Conservation (phyloP, 768 basidiomycete genomes). For the Amanita pallidorosea region DNA sequence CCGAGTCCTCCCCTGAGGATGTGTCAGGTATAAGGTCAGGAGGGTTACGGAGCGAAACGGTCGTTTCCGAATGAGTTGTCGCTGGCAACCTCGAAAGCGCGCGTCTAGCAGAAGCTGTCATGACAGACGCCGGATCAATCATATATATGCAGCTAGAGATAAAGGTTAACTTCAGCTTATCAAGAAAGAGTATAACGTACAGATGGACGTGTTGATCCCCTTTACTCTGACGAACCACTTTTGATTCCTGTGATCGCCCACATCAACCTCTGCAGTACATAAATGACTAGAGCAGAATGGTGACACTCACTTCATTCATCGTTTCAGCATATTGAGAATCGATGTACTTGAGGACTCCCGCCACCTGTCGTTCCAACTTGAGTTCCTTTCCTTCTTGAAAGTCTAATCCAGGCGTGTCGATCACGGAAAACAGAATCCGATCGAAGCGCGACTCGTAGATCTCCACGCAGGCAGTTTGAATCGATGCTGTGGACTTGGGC, state of each 20-base stretch:
- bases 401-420: constrained; percentile 81
- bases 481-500: constrained; percentile 47
- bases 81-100: constrained; percentile 36
- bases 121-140: constrained; percentile 68
- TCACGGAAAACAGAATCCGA: constrained; percentile 66
- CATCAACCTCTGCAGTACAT: not conserved
- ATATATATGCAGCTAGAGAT: constrained; percentile 66
- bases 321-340: constrained; percentile 79
- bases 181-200: constrained; percentile 32
- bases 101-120: constrained; percentile 41
- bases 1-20: constrained; percentile 37
- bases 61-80: constrained; percentile 57
- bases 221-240: constrained; percentile 78
- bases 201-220: constrained; percentile 87
- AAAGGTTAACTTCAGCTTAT: constrained; percentile 7
- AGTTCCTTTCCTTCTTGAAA: constrained; percentile 65
- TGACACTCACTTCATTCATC: constrained; percentile 62
- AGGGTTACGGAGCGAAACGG: constrained; percentile 40
- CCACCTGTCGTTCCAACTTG: constrained; percentile 71
- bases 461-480: constrained; percentile 65
- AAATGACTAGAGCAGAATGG: not conserved
- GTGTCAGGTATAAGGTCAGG: constrained; percentile 48
- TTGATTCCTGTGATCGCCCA: constrained; percentile 55
- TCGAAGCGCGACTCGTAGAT: constrained; percentile 80
- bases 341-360: constrained; percentile 61